Evolutionary conservation across 2,329 filamentous ascomycete species (phyloP).

Genomic region (Colletotrichum caudatum): DNA sequence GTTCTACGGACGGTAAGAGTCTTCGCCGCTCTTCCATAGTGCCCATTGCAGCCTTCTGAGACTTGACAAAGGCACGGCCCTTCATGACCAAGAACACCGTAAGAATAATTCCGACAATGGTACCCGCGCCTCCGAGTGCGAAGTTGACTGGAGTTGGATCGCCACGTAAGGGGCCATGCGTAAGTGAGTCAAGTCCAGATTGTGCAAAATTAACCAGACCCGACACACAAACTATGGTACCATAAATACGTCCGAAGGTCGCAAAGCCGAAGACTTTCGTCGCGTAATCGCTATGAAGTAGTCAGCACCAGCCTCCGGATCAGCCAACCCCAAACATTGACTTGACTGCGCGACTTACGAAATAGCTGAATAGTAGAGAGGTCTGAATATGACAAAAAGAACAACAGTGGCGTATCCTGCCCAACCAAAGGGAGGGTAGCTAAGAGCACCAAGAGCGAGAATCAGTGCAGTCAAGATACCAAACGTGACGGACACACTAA

Average conservation of each 20-base stretch:
- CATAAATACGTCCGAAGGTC: slow-evolving; percentile 85
- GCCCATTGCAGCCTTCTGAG: slow-evolving; percentile 31
- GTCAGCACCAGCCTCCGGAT: neutral
- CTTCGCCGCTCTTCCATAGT: slow-evolving; percentile 29
- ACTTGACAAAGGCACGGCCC: slow-evolving; percentile 34
- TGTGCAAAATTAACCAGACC: slow-evolving; percentile 79
- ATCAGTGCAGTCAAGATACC: slow-evolving; percentile 69
- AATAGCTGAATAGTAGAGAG: slow-evolving; percentile 82
- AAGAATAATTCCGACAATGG: slow-evolving; percentile 66
- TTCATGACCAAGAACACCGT: slow-evolving; percentile 64
- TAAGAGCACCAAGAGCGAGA: slow-evolving; percentile 72
- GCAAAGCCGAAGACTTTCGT: slow-evolving; percentile 86
- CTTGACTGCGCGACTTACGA: slow-evolving; percentile 58
- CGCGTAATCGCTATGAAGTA: slow-evolving; percentile 69
- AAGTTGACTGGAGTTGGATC: slow-evolving; percentile 75
- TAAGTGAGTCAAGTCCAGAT: slow-evolving; percentile 75
- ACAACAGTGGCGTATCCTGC: slow-evolving; percentile 75
- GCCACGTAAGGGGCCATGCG: slow-evolving; percentile 70
- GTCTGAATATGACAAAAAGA: slow-evolving; percentile 78
- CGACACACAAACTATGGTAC: slow-evolving; percentile 78
- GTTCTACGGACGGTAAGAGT: slow-evolving; percentile 18
- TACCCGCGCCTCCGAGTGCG: slow-evolving; percentile 64
- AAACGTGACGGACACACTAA: slow-evolving; percentile 71
- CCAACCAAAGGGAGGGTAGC: slow-evolving; percentile 71
- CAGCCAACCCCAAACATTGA: fast-evolving